phyloP scores from a whole-genome alignment of 2,329 filamentous ascomycete species.

The Didymellaceae sp. region DNA sequence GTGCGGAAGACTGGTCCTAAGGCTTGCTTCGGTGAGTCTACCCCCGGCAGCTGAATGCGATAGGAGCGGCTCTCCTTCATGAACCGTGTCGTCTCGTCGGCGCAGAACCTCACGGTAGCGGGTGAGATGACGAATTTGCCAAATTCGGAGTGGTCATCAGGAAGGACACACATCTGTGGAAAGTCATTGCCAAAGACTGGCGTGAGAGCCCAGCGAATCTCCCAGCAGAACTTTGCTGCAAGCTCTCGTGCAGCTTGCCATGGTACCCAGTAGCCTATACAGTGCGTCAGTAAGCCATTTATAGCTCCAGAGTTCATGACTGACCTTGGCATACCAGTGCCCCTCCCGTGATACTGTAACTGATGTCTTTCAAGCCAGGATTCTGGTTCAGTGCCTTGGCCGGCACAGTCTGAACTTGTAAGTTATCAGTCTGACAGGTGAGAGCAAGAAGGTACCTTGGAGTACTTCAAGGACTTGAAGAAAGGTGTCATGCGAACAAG shows the following conservation, averaged over 20 bases:
- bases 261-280: constrained; percentile 92
- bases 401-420: constrained; percentile 73
- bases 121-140: constrained; percentile 55
- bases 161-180: constrained; percentile 71
- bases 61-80: constrained; percentile 33
- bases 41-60: background rate
- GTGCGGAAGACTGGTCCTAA: constrained; percentile 21
- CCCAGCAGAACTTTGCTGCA: constrained; percentile 86
- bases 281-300: constrained; percentile 11
- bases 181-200: constrained; percentile 90
- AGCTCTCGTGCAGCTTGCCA: constrained; percentile 84
- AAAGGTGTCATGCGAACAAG: constrained; percentile 93
- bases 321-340: constrained; percentile 80
- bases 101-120: constrained; percentile 47
- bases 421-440: constrained; percentile 1
- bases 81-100: constrained; percentile 48
- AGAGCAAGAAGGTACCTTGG: constrained; percentile 72
- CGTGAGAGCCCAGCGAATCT: constrained; percentile 83
- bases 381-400: constrained; percentile 76
- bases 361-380: constrained; percentile 83
- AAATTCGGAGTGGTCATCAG: constrained; percentile 68
- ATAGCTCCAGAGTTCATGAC: background rate
- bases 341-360: constrained; percentile 93
- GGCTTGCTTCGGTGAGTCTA: constrained; percentile 14
- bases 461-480: constrained; percentile 87